Evolutionary conservation across 2,329 filamentous ascomycete species (phyloP), one percentile per base, ranked within the genome.

Genomic region (Blastomyces percursus): DNA sequence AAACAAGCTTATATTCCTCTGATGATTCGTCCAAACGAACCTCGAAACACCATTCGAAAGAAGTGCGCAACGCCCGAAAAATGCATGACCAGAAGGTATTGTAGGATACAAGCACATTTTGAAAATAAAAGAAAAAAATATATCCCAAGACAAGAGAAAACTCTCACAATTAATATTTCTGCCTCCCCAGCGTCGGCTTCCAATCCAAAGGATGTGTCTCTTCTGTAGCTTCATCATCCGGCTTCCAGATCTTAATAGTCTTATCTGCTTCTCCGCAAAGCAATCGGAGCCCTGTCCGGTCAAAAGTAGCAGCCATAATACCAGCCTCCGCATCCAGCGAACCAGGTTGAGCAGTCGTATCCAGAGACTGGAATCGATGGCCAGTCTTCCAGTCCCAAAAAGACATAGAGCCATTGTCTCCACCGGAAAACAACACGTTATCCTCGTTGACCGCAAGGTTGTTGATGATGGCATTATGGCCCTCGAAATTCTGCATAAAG

Each of bases 361-460:
- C 92, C 14, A 93, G 82, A 9, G 86, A 84, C 76, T 99, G 94
- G 79, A 94, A 99, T 57, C 89, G 84, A 73, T 99, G 86, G 0
- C 95, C 94, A 0, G 91, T 89, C 78, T 97, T 97, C 94, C 94
- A 99, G 74, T 99, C 95, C 89, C 92, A 99, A 80, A 99, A 99
- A 68, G 86, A 90, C 81, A 97, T 94, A 44, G 90, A 95, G 50
- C 95, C 94, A 69, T 99, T 96, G 72, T 99, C 94, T 56, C 87
- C 93, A 62, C 94, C 94, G 2, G 91, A 94, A 76, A 99, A 96
- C 64, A 99, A 77, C 19, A 97, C 90, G 70, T 96, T 94, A 73
- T 96, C 91, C 70, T 95, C 90, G 74, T 99, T 99, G 40, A 94
- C 91, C 52, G 91, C 84, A 55, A 99, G 79, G 0, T 91, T 91